Percentiles rank a stretch among this genome's conserved stretches.
These are phyloP conservation scores for Micractinium conductrix DNA, from an alignment of 139 green algal species.

Conservation along the genomic window DNA sequence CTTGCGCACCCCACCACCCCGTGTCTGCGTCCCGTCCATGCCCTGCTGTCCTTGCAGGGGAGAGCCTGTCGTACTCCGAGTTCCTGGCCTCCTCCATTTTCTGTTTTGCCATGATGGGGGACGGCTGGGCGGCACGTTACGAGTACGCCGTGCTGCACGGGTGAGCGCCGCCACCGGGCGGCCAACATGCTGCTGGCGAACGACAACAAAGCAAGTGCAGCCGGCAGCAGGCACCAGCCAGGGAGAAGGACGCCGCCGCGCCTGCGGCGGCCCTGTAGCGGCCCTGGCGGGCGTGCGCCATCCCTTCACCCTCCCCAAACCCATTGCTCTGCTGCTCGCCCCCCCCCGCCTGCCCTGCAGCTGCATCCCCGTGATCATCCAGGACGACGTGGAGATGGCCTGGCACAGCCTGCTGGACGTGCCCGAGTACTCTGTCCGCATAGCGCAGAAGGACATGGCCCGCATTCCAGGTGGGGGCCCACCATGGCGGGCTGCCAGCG, in stretches of 20 bases:
- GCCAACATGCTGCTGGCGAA: background rate
- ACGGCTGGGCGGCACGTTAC: constrained; percentile 11
- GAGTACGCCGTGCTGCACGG: constrained; percentile 23
- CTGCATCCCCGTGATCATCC: constrained; percentile 75
- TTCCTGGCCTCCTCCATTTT: constrained; percentile 50
- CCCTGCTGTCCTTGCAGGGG: background rate
- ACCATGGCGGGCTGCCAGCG: no score
- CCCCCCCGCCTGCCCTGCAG: background rate
- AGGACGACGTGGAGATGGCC: constrained; percentile 44
- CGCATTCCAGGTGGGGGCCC: no score
- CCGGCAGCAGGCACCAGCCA: background rate
- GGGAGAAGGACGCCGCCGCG: background rate
- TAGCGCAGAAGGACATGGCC: constrained; percentile 51
- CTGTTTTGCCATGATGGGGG: constrained; percentile 38
- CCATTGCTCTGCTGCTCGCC: background rate
- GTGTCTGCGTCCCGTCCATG: no score
- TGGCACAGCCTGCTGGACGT: constrained; percentile 43
- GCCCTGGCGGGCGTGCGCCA: background rate
- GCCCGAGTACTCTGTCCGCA: constrained; percentile 40
- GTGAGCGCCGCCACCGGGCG: background rate
- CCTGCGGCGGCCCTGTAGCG: background rate
- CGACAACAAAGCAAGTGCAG: background rate
- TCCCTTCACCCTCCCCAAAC: background rate
- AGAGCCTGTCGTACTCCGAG: constrained; percentile 31
- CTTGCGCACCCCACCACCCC: no score